Evolutionary conservation across 805 yeast species (phyloP).

Genomic region (Wickerhamomyces subpelliculosus): DNA sequence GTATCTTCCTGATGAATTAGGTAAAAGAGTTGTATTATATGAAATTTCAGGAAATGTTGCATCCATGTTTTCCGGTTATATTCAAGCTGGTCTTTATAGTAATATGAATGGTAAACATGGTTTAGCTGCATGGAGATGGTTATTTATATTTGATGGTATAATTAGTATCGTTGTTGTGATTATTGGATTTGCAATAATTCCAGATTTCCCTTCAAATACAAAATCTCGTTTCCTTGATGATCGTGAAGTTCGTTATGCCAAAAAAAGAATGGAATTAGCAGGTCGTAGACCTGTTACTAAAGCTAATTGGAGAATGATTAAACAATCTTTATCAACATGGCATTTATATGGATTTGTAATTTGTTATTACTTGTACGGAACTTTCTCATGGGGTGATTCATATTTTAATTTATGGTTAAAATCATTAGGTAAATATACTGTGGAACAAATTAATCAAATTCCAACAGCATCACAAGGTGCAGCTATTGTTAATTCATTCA

Average conservation of each 20-base stretch:
- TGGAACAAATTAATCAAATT: slow-evolving; percentile 22
- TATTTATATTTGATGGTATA: slow-evolving; percentile 30
- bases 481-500: slow-evolving; percentile 21
- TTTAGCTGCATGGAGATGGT: slow-evolving; percentile 39
- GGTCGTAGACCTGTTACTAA: slow-evolving; percentile 8
- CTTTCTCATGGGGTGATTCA: slow-evolving; percentile 12
- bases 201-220: slow-evolving; percentile 28
- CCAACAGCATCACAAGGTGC: slow-evolving; percentile 29
- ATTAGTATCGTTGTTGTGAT: slow-evolving; percentile 30
- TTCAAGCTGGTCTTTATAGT: slow-evolving; percentile 40
- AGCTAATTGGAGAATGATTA: slow-evolving; percentile 1
- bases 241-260: slow-evolving; percentile 6
- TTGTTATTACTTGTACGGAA: slow-evolving; percentile 9
- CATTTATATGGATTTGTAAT: slow-evolving; percentile 8
- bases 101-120: slow-evolving; percentile 34
- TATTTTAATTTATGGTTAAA: slow-evolving; percentile 27
- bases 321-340: slow-evolving; percentile 8
- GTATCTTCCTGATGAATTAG: slow-evolving; percentile 36
- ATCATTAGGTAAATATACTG: slow-evolving; percentile 17
- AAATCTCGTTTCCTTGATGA: slow-evolving; percentile 8
- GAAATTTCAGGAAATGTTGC: slow-evolving; percentile 40
- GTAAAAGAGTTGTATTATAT: slow-evolving; percentile 37
- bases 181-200: slow-evolving; percentile 34
- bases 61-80: slow-evolving; percentile 40
- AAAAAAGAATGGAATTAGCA: slow-evolving; percentile 8